Evolutionary conservation across 2,329 filamentous ascomycete species (phyloP).

Genomic region (Fusarium mangiferae): DNA sequence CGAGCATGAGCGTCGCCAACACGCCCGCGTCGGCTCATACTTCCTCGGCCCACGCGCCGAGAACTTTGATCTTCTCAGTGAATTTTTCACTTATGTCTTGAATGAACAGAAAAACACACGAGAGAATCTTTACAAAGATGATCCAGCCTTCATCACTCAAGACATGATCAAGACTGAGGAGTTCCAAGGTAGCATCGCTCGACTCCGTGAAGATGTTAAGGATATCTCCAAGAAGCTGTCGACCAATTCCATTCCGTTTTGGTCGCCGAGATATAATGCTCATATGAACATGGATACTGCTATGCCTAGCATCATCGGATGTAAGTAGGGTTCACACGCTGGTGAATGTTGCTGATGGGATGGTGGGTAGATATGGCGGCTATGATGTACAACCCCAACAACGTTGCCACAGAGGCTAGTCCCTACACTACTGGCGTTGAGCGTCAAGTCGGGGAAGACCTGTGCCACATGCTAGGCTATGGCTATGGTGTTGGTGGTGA

Average conservation of each 20-base stretch:
- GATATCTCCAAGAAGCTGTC: neutral
- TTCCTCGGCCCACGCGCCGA: neutral
- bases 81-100: neutral
- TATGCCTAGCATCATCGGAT: neutral
- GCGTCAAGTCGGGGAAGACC: neutral
- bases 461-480: neutral
- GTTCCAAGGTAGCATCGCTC: neutral
- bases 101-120: neutral
- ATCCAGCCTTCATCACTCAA: neutral
- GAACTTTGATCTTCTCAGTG: neutral
- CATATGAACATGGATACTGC: constrained; percentile 3
- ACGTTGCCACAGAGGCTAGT: neutral
- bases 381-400: neutral
- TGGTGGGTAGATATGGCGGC: neutral
- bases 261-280: neutral
- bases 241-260: neutral
- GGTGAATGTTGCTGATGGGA: accelerated
- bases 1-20: neutral
- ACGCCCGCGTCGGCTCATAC: neutral
- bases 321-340: neutral
- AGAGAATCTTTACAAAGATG: neutral
- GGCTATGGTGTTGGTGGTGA: neutral
- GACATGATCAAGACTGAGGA: neutral
- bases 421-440: neutral
- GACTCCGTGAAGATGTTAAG: neutral